A percentile compares a stretch with the other conserved stretches of the same genome.
These are phyloP conservation scores for Mrakia hoshinonis DNA, from an alignment of 768 basidiomycete genomes.

Conservation along the genomic window DNA sequence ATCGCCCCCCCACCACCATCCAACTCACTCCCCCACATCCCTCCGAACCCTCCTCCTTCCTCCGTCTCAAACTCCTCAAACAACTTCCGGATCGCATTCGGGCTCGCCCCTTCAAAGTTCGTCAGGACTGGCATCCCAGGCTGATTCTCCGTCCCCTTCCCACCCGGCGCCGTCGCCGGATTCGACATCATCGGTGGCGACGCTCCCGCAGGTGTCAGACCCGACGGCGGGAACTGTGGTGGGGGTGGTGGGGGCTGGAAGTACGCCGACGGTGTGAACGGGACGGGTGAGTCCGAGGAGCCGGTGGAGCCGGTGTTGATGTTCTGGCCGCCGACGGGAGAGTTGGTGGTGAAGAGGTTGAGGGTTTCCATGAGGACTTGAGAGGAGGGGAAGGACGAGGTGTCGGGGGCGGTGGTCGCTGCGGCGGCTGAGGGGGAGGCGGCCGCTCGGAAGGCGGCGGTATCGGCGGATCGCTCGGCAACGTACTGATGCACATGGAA, in stretches of 20 bases:
- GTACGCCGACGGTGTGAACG: slow-evolving; percentile 3
- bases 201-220: neutral
- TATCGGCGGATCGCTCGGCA: too few relatives aligned
- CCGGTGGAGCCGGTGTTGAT: neutral
- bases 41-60: slow-evolving; percentile 1
- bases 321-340: neutral
- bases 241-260: neutral
- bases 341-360: neutral
- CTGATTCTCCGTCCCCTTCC: too few relatives aligned
- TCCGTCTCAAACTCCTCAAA: slow-evolving; percentile 7
- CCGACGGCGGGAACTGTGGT: neutral
- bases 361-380: slow-evolving; percentile 5
- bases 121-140: too few relatives aligned
- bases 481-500: neutral
- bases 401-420: neutral
- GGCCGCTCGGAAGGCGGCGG: neutral
- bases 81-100: neutral
- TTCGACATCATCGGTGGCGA: neutral
- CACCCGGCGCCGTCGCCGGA: neutral
- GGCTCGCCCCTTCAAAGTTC: neutral
- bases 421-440: neutral
- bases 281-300: neutral
- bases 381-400: neutral
- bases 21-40: slow-evolving; percentile 3
- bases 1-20: neutral